These are phyloP conservation scores for Pseudognaphalium luteoalbum DNA, from an alignment of 129 eudicot genomes.

Conservation along the genomic window DNA sequence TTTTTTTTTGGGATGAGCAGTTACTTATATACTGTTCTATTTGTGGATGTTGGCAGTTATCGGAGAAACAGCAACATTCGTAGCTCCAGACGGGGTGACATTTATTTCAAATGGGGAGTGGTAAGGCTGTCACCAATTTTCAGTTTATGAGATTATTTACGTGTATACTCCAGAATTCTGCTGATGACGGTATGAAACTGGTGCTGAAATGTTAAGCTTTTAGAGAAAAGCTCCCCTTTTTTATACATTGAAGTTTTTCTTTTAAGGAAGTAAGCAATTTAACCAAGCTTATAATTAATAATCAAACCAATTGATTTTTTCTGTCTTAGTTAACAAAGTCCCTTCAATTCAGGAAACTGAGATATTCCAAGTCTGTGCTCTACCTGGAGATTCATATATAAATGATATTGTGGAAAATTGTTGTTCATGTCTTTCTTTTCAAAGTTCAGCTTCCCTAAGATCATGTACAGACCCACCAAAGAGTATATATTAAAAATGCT, in stretches of 20 bases:
- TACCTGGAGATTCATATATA: background rate
- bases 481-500: too few relatives aligned
- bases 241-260: background rate
- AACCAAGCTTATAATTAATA: background rate
- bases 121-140: slow-evolving; percentile 41
- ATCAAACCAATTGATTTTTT: background rate
- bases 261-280: too few relatives aligned
- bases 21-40: slow-evolving; percentile 20
- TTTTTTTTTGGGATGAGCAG: background rate
- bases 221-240: background rate
- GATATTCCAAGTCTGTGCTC: background rate
- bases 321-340: background rate
- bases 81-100: slow-evolving; percentile 53
- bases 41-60: slow-evolving; percentile 59
- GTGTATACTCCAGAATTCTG: slow-evolving; percentile 4
- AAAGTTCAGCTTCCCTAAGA: background rate
- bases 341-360: background rate
- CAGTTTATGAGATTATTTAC: slow-evolving; percentile 1
- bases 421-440: background rate
- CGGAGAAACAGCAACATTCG: slow-evolving; percentile 89
- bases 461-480: background rate
- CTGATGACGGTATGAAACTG: background rate
- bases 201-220: background rate
- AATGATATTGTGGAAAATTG: background rate
- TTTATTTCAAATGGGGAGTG: slow-evolving; percentile 96